phyloP scores from a whole-genome alignment of 805 yeast genomes.

The Gaillardinia entomophila region DNA sequence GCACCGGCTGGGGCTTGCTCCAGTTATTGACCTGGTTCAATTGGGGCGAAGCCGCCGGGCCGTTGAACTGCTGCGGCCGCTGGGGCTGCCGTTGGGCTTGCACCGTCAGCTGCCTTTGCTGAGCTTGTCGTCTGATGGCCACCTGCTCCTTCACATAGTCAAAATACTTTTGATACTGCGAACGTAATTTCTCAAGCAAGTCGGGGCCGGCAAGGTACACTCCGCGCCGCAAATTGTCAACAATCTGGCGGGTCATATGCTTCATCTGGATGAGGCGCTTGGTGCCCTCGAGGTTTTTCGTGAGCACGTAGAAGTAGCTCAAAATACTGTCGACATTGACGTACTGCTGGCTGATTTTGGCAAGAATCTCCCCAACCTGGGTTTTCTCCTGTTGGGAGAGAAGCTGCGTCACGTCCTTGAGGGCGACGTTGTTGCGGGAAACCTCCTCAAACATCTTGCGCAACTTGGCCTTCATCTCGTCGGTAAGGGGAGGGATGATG shows the following conservation, averaged over 20 bases:
- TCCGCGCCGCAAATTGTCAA: constrained; percentile 62
- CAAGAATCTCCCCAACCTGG: constrained; percentile 49
- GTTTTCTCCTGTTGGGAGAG: constrained; percentile 62
- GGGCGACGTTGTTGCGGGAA: constrained; percentile 55
- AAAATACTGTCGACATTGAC: constrained; percentile 69
- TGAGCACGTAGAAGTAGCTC: constrained; percentile 71
- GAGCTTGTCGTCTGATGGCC: constrained; percentile 30
- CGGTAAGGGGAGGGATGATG: constrained; percentile 38
- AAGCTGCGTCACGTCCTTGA: constrained; percentile 59
- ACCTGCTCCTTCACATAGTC: constrained; percentile 67
- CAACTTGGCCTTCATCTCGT: constrained; percentile 57
- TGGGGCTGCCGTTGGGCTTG: constrained; percentile 8
- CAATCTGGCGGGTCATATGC: constrained; percentile 69
- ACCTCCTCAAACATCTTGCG: constrained; percentile 66
- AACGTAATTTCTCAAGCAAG: constrained; percentile 60
- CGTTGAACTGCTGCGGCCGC: constrained; percentile 14
- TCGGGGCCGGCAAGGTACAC: constrained; percentile 69
- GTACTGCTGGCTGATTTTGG: constrained; percentile 52
- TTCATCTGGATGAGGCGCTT: constrained; percentile 73
- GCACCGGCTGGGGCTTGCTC: not conserved
- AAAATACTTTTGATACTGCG: constrained; percentile 70
- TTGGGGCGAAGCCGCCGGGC: not conserved
- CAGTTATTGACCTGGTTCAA: not conserved
- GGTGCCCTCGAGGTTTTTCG: constrained; percentile 71
- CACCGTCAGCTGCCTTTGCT: constrained; percentile 18